phyloP scores from a whole-genome alignment of 2,329 filamentous ascomycete species.

The Alternaria infectoria region DNA sequence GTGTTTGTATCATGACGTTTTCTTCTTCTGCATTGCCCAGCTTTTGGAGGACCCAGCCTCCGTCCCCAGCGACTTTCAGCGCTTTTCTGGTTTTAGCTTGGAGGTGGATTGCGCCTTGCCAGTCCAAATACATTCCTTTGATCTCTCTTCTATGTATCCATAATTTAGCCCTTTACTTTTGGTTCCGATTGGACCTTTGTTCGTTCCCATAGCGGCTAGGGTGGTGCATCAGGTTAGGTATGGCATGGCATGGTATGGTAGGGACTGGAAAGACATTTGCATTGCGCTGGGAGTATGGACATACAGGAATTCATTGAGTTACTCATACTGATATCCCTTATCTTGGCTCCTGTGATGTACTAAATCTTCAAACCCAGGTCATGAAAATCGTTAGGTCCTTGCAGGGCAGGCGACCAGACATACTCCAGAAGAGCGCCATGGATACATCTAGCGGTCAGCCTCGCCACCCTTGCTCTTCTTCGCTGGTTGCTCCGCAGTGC shows the following conservation, averaged over 20 bases:
- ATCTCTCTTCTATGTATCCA: constrained; percentile 15
- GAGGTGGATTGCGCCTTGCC: constrained; percentile 4
- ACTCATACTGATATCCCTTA: not conserved
- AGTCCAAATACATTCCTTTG: constrained; percentile 10
- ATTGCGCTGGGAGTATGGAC: constrained; percentile 1
- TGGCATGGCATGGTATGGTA: constrained; percentile 1
- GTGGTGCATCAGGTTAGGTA: constrained; percentile 10
- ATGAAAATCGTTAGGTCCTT: not conserved
- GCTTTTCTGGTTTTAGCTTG: constrained; percentile 1
- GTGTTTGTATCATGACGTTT: constrained; percentile 10
- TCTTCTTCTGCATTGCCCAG: not conserved
- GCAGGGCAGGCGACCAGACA: not conserved
- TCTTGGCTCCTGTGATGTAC: not conserved
- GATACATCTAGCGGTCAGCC: not conserved
- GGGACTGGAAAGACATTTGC: not conserved
- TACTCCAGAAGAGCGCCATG: not conserved
- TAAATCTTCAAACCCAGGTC: not conserved
- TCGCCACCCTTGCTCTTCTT: not conserved
- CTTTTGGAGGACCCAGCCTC: constrained; percentile 2
- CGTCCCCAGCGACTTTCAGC: constrained; percentile 1
- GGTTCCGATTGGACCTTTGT: not conserved
- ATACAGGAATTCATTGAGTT: not conserved
- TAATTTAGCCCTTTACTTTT: constrained; percentile 7
- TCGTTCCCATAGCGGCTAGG: constrained; percentile 5
- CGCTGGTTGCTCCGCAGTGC: not conserved